Evolutionary conservation across 1,139 yeast genomes (phyloP).

Genomic region (Blastobotrys illinoisensis): DNA sequence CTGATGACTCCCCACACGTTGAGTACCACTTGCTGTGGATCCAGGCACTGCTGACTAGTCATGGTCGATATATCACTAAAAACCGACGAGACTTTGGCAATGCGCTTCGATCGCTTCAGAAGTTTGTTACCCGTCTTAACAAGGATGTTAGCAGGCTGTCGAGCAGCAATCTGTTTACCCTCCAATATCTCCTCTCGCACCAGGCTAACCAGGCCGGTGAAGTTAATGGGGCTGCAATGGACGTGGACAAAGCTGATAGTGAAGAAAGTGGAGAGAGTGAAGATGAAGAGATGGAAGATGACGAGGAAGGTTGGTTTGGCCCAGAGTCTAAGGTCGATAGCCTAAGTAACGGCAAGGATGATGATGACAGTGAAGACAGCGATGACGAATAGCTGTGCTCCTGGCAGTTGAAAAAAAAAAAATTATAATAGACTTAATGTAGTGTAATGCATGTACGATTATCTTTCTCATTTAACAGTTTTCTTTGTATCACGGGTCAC

Average conservation of each 20-base stretch:
- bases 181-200: slow-evolving; percentile 32
- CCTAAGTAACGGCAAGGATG: background rate
- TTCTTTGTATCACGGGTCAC: background rate
- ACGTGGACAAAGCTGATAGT: slow-evolving; percentile 27
- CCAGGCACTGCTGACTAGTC: slow-evolving; percentile 56
- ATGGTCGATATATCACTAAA: slow-evolving; percentile 67
- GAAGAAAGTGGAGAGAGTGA: slow-evolving; percentile 22
- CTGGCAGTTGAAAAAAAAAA: background rate
- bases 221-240: slow-evolving; percentile 18
- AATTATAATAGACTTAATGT: slow-evolving; percentile 1
- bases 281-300: slow-evolving; percentile 26
- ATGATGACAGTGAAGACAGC: slow-evolving; percentile 3
- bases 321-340: slow-evolving; percentile 22
- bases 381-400: slow-evolving; percentile 10
- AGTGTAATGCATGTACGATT: background rate
- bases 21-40: slow-evolving; percentile 86
- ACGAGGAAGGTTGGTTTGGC: slow-evolving; percentile 43
- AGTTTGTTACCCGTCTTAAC: slow-evolving; percentile 69
- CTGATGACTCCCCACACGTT: slow-evolving; percentile 74
- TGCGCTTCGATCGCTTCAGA: slow-evolving; percentile 63
- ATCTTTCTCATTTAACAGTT: slow-evolving; percentile 15
- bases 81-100: slow-evolving; percentile 63
- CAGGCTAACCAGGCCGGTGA: slow-evolving; percentile 17
- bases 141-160: slow-evolving; percentile 62
- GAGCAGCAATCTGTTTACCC: slow-evolving; percentile 53